phyloP scores from a whole-genome alignment of 2,329 filamentous ascomycete genomes.

The Onygenales sp. region DNA sequence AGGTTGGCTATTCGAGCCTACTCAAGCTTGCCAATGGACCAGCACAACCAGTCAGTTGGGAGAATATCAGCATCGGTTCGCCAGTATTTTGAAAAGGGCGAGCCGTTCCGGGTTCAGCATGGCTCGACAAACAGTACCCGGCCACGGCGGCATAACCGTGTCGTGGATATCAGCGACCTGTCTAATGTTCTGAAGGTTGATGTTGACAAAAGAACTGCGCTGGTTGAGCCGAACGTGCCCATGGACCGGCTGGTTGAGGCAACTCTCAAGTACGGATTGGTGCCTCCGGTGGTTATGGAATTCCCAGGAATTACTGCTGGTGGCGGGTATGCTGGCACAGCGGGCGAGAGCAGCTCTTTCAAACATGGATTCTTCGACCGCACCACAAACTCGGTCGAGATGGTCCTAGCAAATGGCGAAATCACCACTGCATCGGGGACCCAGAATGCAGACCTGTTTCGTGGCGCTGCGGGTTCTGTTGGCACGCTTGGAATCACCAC shows the following conservation, averaged over 20 bases:
- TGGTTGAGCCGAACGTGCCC: constrained; percentile 62
- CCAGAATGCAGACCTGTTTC: constrained; percentile 47
- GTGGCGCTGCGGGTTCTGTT: constrained; percentile 49
- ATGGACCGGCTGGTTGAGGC: constrained; percentile 56
- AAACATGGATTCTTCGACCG: constrained; percentile 57
- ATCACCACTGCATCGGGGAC: constrained; percentile 39
- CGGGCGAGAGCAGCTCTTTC: constrained; percentile 59
- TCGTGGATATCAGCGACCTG: constrained; percentile 17
- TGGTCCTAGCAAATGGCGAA: constrained; percentile 52
- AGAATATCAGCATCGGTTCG: constrained; percentile 37
- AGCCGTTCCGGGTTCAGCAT: constrained; percentile 66
- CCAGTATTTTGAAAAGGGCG: constrained; percentile 39
- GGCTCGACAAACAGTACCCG: constrained; percentile 71
- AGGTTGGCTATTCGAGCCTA: background rate
- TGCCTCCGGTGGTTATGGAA: constrained; percentile 61
- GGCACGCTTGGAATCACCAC: constrained; percentile 55
- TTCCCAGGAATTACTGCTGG: constrained; percentile 61
- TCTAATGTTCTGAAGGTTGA: constrained; percentile 53
- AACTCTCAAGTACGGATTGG: constrained; percentile 44
- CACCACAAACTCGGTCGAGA: constrained; percentile 53
- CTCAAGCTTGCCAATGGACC: constrained; percentile 20
- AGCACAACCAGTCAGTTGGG: constrained; percentile 36
- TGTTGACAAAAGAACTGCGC: constrained; percentile 40
- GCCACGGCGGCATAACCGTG: constrained; percentile 34
- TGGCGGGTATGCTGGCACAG: constrained; percentile 57